phyloP scores from a whole-genome alignment of 805 yeast genomes.

The Diddensiella santjacobensis region DNA sequence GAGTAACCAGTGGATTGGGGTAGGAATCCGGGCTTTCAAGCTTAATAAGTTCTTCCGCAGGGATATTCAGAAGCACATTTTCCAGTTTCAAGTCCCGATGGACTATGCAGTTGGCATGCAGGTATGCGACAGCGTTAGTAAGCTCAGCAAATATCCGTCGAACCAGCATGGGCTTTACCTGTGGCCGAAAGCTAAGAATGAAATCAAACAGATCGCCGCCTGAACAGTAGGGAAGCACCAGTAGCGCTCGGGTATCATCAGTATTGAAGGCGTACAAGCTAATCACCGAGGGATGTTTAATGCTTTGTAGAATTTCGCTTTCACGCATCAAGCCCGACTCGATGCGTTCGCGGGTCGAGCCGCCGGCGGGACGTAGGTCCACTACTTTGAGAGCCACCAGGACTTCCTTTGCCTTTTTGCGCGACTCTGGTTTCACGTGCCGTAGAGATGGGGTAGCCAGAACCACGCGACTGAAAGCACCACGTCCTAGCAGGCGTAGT shows the following conservation, averaged over 20 bases:
- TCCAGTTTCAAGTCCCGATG: conserved; percentile 93
- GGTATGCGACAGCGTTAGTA: conserved; percentile 61
- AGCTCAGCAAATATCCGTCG: conserved; percentile 68
- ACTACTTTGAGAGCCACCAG: conserved; percentile 72
- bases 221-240: conserved; percentile 69
- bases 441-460: conserved; percentile 31
- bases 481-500: conserved; percentile 35
- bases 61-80: conserved; percentile 41
- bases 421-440: conserved; percentile 31
- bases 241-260: conserved; percentile 38
- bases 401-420: conserved; percentile 18
- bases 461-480: conserved; percentile 40
- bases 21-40: conserved; percentile 21
- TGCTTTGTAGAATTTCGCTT: conserved; percentile 50
- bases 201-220: conserved; percentile 86
- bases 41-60: conserved; percentile 34
- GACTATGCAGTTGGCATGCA: conserved; percentile 65
- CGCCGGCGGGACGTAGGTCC: conserved; percentile 35
- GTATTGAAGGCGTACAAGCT: conserved; percentile 43
- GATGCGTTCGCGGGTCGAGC: conserved; percentile 47
- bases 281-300: conserved; percentile 69
- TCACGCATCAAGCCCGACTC: conserved; percentile 71
- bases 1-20: conserved; percentile 43
- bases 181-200: conserved; percentile 42
- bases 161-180: conserved; percentile 47